phyloP scores from a whole-genome alignment of 2,329 filamentous ascomycete genomes.

The Trichoderma atroviride region DNA sequence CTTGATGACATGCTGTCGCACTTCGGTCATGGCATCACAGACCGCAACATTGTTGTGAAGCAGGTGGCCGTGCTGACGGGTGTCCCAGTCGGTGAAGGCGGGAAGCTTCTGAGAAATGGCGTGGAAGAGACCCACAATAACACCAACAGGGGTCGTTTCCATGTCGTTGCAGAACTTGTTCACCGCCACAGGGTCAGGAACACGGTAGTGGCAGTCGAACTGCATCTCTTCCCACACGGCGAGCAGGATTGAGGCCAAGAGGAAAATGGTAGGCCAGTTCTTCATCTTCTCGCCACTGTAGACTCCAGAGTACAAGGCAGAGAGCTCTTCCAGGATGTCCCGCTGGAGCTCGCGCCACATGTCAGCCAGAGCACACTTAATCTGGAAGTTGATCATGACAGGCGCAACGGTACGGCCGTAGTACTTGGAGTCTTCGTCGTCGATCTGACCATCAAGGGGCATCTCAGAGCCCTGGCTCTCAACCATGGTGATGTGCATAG shows the following conservation, averaged over 20 bases:
- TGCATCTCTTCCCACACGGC: slow-evolving; percentile 99
- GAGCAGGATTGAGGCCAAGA: slow-evolving; percentile 88
- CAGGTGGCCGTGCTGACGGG: slow-evolving; percentile 83
- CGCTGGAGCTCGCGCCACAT: slow-evolving; percentile 99
- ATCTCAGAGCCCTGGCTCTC: slow-evolving; percentile 85
- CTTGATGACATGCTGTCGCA: slow-evolving; percentile 87
- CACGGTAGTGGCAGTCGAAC: slow-evolving; percentile 95
- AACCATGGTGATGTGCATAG: slow-evolving; percentile 90
- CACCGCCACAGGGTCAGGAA: slow-evolving; percentile 80
- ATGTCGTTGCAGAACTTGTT: slow-evolving; percentile 96
- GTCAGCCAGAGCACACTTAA: slow-evolving; percentile 94
- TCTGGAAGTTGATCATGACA: slow-evolving; percentile 99
- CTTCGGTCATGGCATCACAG: slow-evolving; percentile 95
- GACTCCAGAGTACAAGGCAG: slow-evolving; percentile 90
- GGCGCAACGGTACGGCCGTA: slow-evolving; percentile 88
- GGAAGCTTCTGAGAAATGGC: slow-evolving; percentile 97
- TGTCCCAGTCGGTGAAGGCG: slow-evolving; percentile 92
- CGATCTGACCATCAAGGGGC: slow-evolving; percentile 76
- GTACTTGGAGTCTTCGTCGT: slow-evolving; percentile 84
- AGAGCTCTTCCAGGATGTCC: slow-evolving; percentile 93
- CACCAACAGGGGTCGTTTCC: slow-evolving; percentile 93
- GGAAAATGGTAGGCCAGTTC: slow-evolving; percentile 99
- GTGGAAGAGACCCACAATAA: slow-evolving; percentile 95
- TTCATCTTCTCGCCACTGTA: slow-evolving; percentile 97
- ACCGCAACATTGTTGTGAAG: slow-evolving; percentile 90